phyloP scores from a whole-genome alignment of 73 alveolate genomes.

The Paramecium sexaurelia region DNA sequence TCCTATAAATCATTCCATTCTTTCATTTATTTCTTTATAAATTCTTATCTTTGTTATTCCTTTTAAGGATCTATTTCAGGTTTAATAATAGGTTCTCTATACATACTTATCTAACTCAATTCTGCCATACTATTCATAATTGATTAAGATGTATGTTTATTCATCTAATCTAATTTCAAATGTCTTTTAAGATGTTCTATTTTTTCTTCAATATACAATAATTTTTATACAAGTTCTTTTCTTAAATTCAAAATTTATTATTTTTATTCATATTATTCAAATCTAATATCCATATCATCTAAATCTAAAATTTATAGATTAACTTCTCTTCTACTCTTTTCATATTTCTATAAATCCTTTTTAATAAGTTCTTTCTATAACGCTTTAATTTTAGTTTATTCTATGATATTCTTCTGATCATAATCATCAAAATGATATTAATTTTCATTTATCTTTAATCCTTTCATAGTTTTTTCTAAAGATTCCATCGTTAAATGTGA shows the following conservation, averaged over 20 bases:
- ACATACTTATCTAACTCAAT: constrained; percentile 35
- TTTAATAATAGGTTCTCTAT: neutral
- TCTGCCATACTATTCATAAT: constrained; percentile 20
- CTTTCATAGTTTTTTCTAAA: neutral
- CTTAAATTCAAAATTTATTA: neutral
- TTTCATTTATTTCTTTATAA: constrained; percentile 41
- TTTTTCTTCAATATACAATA: constrained; percentile 31
- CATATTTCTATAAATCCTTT: constrained; percentile 27
- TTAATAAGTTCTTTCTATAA: constrained; percentile 14
- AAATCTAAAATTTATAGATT: constrained; percentile 1
- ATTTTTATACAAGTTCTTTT: constrained; percentile 24
- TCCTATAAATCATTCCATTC: constrained; percentile 64
- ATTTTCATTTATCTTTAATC: neutral
- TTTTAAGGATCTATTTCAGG: constrained; percentile 22
- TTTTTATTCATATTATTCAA: constrained; percentile 24
- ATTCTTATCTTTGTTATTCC: constrained; percentile 31
- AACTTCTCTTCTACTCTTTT: constrained; percentile 25
- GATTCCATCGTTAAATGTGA: neutral
- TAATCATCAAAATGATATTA: constrained; percentile 10
- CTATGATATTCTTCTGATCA: neutral
- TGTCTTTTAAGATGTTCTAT: constrained; percentile 42
- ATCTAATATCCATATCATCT: constrained; percentile 20
- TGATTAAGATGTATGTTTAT: neutral
- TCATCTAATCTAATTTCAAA: neutral
- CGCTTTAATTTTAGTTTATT: neutral